Percentiles rank a stretch among this genome's conserved stretches.
phyloP scores from a whole-genome alignment of 2,329 filamentous ascomycete species.

The Trichophyton verrucosum region DNA sequence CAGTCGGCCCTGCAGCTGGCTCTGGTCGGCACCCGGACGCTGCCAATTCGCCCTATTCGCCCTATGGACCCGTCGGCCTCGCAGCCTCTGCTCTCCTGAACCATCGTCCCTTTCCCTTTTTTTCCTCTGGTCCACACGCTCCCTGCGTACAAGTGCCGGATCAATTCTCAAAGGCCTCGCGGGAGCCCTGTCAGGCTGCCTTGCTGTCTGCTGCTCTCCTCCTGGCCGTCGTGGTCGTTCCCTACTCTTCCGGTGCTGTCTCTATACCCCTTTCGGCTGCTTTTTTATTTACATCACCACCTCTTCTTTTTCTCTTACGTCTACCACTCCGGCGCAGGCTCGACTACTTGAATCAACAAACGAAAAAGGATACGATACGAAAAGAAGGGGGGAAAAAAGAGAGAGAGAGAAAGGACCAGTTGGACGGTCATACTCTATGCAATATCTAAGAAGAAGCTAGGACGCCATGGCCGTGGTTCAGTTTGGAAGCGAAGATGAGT shows the following conservation, averaged over 20 bases:
- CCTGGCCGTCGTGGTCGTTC: not conserved
- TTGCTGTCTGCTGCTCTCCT: not conserved
- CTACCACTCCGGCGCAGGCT: not conserved
- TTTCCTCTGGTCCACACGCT: not conserved
- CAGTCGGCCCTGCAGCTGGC: not conserved
- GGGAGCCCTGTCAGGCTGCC: not conserved
- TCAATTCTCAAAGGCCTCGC: not conserved
- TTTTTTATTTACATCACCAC: not conserved
- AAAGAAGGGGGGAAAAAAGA: not conserved
- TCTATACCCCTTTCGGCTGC: not conserved
- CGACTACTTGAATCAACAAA: not conserved
- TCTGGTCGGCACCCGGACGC: not conserved
- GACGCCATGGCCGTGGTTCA: slow-evolving; percentile 28
- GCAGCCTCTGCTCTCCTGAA: slow-evolving; percentile 4
- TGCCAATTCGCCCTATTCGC: not conserved
- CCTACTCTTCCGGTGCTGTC: not conserved
- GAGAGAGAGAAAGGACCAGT: not conserved
- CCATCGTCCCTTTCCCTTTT: not conserved
- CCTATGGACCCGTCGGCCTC: slow-evolving; percentile 2
- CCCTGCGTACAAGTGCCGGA: not conserved
- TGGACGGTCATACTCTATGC: not conserved
- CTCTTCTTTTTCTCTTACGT: not conserved
- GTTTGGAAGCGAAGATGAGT: slow-evolving; percentile 22
- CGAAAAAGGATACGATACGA: not conserved
- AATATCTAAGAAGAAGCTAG: not conserved